Evolutionary conservation across 163 green algal species (phyloP).

Genomic region (Scenedesmus sp.): DNA sequence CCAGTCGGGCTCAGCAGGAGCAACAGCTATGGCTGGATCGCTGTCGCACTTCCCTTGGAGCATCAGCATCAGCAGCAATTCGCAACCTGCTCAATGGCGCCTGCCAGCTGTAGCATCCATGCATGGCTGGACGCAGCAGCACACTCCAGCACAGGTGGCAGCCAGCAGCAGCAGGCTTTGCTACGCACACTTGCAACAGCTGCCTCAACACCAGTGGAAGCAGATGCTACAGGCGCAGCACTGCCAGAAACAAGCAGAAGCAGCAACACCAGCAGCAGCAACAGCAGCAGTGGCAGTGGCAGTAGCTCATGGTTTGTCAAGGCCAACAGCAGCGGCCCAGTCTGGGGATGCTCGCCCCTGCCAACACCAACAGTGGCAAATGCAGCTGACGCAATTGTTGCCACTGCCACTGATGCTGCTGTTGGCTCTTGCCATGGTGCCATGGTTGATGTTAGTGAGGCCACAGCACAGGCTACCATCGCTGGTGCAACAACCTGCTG

Average conservation of each 20-base stretch:
- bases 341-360: neutral
- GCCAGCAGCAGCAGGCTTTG: neutral
- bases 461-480: neutral
- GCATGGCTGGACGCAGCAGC: neutral
- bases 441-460: no score
- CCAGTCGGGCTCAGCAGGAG: neutral
- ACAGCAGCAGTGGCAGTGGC: neutral
- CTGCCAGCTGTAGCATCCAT: neutral
- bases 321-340: neutral
- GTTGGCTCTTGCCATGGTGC: no score
- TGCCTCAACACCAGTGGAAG: neutral
- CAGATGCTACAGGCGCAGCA: neutral
- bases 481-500: neutral
- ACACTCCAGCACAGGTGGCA: neutral
- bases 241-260: neutral
- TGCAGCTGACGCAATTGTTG: no score
- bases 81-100: neutral
- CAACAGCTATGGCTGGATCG: neutral
- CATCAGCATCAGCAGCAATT: conserved; percentile 6
- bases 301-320: neutral
- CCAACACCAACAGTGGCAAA: neutral
- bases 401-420: no score
- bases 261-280: neutral
- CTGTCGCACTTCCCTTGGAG: neutral
- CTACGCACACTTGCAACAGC: neutral